Base-by-base conservation (phyloP, 129 eudicot species). In the Flaveria trinervia region DNA sequence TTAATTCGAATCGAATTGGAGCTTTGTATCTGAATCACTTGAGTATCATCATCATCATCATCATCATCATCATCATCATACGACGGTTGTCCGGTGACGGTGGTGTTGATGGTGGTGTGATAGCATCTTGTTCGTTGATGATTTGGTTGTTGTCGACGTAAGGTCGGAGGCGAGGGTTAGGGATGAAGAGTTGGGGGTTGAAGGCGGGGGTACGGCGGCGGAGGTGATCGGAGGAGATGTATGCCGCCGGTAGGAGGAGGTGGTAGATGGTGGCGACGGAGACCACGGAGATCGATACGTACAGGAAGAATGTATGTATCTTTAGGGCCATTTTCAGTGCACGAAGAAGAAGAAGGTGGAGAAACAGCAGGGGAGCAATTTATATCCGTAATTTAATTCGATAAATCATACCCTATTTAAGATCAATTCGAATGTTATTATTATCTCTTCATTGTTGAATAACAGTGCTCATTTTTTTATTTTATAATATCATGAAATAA, bases 251-350 rank as follows among this genome's bases (percentile, higher is more conserved):
- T 68, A 76, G 44, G 71, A 73, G 64, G 68, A 79, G 82, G 89
- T 88, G 88, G 65, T 82, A 83, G 57, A 88, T 45, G 28, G 83
- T 25, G 65, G 73, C 83, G 76, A 81, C 54, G 62, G 79, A 76
- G 82, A 87, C 15, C 61, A 86, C 4, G 61, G 83, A 25, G 15
- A 55, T 56, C 45, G 76, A 46, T 71, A 86, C 77, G 85, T 76
- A 86, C 30, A 83, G 67, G 44, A 85, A 86, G 39, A 66, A 64
- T 49, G 54, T 44, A 70, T 88, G 88, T 49, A 85, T 64, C 72
- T 80, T 84, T 25, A 75, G 73, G 78, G 81, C 86, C 90, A 87
- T 89, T 41, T 0, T 50, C 68, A 33, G 4, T 16, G 44, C 44
- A 17, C 7, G 49, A 62, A n/a, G 8, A 49, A 15, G 72, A 16